Percentiles rank a stretch among this genome's conserved stretches.
These are phyloP conservation scores for Didymellaceae sp. DNA, from an alignment of 2,329 filamentous ascomycete species.

Conservation along the genomic window DNA sequence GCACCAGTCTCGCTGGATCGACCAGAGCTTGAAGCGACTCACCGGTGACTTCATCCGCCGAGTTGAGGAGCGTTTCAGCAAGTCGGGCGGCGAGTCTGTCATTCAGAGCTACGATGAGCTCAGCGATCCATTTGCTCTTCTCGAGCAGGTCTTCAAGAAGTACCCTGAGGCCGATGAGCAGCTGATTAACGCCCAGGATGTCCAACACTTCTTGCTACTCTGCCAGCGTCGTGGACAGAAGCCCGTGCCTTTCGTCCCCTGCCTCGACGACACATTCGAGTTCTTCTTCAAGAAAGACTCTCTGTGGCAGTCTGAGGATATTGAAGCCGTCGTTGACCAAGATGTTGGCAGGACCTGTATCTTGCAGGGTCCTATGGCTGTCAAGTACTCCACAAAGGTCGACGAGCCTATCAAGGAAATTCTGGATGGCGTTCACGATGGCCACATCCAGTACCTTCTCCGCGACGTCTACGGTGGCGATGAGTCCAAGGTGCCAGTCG, in stretches of 20 bases:
- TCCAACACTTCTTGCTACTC: constrained; percentile 93
- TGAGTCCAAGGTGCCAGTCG: constrained; percentile 75
- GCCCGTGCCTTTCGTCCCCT: constrained; percentile 92
- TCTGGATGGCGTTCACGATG: constrained; percentile 85
- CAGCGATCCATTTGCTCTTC: constrained; percentile 76
- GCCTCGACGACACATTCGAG: constrained; percentile 96
- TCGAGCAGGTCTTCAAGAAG: constrained; percentile 78
- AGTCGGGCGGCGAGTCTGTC: constrained; percentile 75
- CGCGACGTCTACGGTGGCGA: constrained; percentile 80
- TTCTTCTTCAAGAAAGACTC: constrained; percentile 99
- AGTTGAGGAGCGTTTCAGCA: constrained; percentile 93
- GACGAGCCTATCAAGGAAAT: constrained; percentile 97
- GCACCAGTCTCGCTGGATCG: constrained; percentile 55
- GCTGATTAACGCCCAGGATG: constrained; percentile 97
- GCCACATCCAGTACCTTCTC: constrained; percentile 81
- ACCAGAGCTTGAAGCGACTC: constrained; percentile 75
- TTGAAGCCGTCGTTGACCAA: constrained; percentile 93
- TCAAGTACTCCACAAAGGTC: constrained; percentile 84
- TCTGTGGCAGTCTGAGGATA: constrained; percentile 97
- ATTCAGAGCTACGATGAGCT: constrained; percentile 92
- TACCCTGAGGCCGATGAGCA: constrained; percentile 89
- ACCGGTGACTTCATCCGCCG: constrained; percentile 96
- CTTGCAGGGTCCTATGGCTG: constrained; percentile 91
- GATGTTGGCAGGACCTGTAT: constrained; percentile 97
- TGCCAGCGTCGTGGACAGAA: constrained; percentile 94